phyloP scores from a whole-genome alignment of 1,284 basidiomycete species.

The Cystobasidium slooffiae region DNA sequence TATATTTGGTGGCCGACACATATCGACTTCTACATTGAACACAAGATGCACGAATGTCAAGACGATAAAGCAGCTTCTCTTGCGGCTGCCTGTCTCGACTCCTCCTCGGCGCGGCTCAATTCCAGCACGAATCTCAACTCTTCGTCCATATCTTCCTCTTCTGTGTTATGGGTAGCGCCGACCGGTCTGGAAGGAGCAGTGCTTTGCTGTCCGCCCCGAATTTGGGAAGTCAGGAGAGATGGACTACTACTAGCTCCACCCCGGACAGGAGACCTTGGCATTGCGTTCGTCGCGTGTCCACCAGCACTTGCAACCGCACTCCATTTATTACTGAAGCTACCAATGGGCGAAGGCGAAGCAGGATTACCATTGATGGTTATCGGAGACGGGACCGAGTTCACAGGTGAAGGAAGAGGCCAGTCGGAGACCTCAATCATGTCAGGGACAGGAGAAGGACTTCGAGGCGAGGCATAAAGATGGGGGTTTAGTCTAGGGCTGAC shows the following conservation, averaged over 20 bases:
- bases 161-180: not conserved
- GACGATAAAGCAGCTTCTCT: conserved; percentile 4
- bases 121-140: conserved; percentile 51
- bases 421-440: conserved; percentile 1
- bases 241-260: not conserved
- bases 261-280: not conserved
- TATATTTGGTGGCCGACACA: conserved; percentile 87
- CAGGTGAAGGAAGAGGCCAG: not conserved
- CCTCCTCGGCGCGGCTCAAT: conserved; percentile 50
- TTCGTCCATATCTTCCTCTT: conserved; percentile 45
- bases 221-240: conserved; percentile 2
- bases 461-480: conserved; percentile 1
- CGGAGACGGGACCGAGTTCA: not conserved
- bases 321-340: not conserved
- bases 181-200: conserved; percentile 46
- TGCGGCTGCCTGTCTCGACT: conserved; percentile 27
- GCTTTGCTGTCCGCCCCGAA: conserved; percentile 17
- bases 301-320: conserved; percentile 9
- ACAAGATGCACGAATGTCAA: conserved; percentile 1
- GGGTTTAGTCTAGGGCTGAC: conserved; percentile 47
- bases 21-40: conserved; percentile 62
- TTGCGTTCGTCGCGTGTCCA: not conserved
- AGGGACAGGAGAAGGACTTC: conserved; percentile 11
- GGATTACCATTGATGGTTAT: not conserved
- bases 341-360: conserved; percentile 9